A percentile compares a stretch with the other conserved stretches of the same genome.
phyloP scores from a whole-genome alignment of 805 yeast species.

The Metschnikowia borealis region DNA sequence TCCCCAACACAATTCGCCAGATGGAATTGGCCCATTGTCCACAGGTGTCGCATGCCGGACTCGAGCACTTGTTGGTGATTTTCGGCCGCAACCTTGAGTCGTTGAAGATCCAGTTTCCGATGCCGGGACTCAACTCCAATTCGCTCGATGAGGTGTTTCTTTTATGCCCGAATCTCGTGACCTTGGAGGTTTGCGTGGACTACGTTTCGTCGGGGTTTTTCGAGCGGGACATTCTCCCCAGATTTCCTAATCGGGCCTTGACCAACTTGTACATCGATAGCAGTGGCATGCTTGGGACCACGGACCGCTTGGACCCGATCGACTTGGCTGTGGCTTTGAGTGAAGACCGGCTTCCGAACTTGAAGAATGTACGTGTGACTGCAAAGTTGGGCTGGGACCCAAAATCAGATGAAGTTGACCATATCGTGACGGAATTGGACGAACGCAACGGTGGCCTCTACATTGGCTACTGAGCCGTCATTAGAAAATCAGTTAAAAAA shows the following conservation, averaged over 20 bases:
- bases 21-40: constrained; percentile 90
- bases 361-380: constrained; percentile 63
- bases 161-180: constrained; percentile 69
- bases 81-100: constrained; percentile 64
- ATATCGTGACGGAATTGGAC: constrained; percentile 65
- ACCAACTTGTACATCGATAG: constrained; percentile 68
- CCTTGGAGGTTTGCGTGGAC: constrained; percentile 73
- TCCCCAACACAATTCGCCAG: constrained; percentile 68
- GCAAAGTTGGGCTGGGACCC: constrained; percentile 85
- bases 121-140: constrained; percentile 70
- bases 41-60: constrained; percentile 57
- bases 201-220: constrained; percentile 51
- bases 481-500: too few species aligned
- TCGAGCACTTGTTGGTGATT: constrained; percentile 55
- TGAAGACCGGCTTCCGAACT: constrained; percentile 69
- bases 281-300: constrained; percentile 82
- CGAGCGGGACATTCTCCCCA: constrained; percentile 30
- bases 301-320: constrained; percentile 79
- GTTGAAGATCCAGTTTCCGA: constrained; percentile 75
- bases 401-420: constrained; percentile 32
- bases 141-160: constrained; percentile 71
- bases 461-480: constrained; percentile 30
- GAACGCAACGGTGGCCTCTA: constrained; percentile 77
- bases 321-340: constrained; percentile 81
- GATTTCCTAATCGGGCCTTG: constrained; percentile 43